Evolutionary conservation across 2,329 filamentous ascomycete species (phyloP), one percentile per base, ranked within the genome.

Genomic region (Didymella pinodella): DNA sequence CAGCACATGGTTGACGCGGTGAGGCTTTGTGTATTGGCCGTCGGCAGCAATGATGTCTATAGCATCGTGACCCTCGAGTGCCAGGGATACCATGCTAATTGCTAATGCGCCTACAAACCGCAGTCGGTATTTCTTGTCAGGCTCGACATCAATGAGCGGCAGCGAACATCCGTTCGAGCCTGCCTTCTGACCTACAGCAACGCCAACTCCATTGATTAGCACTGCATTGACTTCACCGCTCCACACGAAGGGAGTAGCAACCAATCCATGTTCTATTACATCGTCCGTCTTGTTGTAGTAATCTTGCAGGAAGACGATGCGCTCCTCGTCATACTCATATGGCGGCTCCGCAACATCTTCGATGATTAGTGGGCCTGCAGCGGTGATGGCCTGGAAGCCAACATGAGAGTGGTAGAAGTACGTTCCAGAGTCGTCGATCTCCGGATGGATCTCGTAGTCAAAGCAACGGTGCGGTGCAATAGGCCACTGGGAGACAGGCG

Each of bases 401-500:
- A 90, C 80, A 61, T 90, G 88, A 0, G 87, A 89, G 68, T 90
- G 88, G 66, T 90, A 90, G 69, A 88, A 89, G 67, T 89, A 90
- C 0, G 86, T 86, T 4, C 88, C 88, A 0, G 85, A 83, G 53
- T 86, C 82, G 6, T 82, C 83, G 1, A 70, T 43, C 3, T 83
- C 73, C 0, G 85, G 82, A 16, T 80, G 80, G 3, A 90, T 75
- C 66, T 90, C 86, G 68, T 90, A 90, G 75, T 90, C 88, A 71
- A 90, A 90, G 75, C 85, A 90, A 58, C 85, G 81, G 0, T 78
- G 74, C 0, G 86, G 81, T 0, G 85, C 82, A 36, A 90, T 89
- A 0, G 88, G 86, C 88, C 87, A 90, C 65, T 90, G 87, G 18
- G 82, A 82, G 2, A 84, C 86, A 0, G 87, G 85, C 0, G 85